These are phyloP conservation scores for Fagopyrum tataricum DNA, from an alignment of 148 eudicot genomes.

Conservation along the genomic window DNA sequence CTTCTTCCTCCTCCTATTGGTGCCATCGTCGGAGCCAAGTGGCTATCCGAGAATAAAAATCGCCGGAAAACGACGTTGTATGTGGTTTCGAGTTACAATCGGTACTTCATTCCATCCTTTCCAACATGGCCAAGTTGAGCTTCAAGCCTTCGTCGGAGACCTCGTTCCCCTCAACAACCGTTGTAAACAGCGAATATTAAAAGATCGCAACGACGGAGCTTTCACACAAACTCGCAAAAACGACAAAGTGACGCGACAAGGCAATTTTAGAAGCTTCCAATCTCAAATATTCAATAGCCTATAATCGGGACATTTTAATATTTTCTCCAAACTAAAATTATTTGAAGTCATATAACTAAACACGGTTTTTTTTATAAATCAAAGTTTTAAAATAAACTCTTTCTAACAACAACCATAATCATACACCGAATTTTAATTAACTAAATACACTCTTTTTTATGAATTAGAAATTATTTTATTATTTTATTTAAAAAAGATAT, in stretches of 20 bases:
- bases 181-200: slow-evolving; percentile 47
- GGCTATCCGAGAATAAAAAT: slow-evolving; percentile 15
- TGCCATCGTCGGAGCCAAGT: slow-evolving; percentile 17
- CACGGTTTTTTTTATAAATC: too few relatives aligned
- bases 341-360: too few relatives aligned
- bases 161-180: slow-evolving; percentile 16
- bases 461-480: too few relatives aligned
- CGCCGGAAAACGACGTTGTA: slow-evolving; percentile 30
- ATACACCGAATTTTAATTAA: too few relatives aligned
- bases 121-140: slow-evolving; percentile 41
- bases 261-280: slow-evolving; percentile 67
- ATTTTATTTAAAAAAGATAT: too few relatives aligned
- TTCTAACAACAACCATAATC: too few relatives aligned
- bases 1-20: slow-evolving; percentile 30
- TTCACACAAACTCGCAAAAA: slow-evolving; percentile 55
- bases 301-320: too few relatives aligned
- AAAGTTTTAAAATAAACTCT: too few relatives aligned
- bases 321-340: too few relatives aligned
- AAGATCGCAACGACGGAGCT: slow-evolving; percentile 54
- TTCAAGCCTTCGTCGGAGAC: slow-evolving; percentile 26
- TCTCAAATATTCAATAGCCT: slow-evolving; percentile 57
- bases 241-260: slow-evolving; percentile 60
- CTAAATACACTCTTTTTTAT: too few relatives aligned
- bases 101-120: slow-evolving; percentile 51
- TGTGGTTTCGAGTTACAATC: slow-evolving; percentile 35